A percentile compares a stretch with the other conserved stretches of the same genome.
Evolutionary conservation across 1,284 basidiomycete genomes (phyloP).

Genomic region (Leccinum pachyderme): DNA sequence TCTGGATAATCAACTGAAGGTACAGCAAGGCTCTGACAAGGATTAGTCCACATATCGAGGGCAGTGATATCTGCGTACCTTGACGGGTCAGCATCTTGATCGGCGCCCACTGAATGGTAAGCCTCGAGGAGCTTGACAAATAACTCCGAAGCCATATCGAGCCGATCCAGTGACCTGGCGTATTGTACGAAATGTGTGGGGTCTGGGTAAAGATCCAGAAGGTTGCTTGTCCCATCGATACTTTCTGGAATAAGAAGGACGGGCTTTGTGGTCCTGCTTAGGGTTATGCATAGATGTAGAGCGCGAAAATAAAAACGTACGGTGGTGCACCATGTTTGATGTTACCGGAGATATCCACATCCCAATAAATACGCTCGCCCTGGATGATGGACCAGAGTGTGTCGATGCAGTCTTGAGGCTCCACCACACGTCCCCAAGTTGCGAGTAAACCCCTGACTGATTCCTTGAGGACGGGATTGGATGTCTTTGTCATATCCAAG

Average conservation of each 20-base stretch:
- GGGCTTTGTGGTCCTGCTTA: conserved; percentile 26
- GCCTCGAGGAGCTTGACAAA: conserved; percentile 73
- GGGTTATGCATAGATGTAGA: neutral
- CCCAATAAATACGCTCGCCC: conserved; percentile 57
- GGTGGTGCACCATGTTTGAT: conserved; percentile 44
- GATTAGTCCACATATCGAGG: neutral
- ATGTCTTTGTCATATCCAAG: conserved; percentile 51
- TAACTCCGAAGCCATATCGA: conserved; percentile 67
- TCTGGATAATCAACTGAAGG: conserved; percentile 75
- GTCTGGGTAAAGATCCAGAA: conserved; percentile 71
- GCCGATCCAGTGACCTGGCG: conserved; percentile 61
- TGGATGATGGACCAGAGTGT: conserved; percentile 61
- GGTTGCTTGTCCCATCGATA: conserved; percentile 45
- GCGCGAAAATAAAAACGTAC: conserved; percentile 12
- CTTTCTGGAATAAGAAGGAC: conserved; percentile 53
- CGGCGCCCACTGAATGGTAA: conserved; percentile 54
- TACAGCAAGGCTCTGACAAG: conserved; percentile 52
- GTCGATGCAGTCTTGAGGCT: conserved; percentile 49
- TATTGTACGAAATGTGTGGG: conserved; percentile 65
- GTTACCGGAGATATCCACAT: conserved; percentile 50
- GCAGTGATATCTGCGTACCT: conserved; percentile 38
- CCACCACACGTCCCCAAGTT: conserved; percentile 73
- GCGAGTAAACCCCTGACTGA: conserved; percentile 56
- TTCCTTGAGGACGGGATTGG: conserved; percentile 62
- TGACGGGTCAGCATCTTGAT: conserved; percentile 49